A percentile compares a stretch with the other conserved stretches of the same genome.
These are phyloP conservation scores for Linderniella brevidens DNA, from an alignment of 257 asterid species.

Conservation along the genomic window DNA sequence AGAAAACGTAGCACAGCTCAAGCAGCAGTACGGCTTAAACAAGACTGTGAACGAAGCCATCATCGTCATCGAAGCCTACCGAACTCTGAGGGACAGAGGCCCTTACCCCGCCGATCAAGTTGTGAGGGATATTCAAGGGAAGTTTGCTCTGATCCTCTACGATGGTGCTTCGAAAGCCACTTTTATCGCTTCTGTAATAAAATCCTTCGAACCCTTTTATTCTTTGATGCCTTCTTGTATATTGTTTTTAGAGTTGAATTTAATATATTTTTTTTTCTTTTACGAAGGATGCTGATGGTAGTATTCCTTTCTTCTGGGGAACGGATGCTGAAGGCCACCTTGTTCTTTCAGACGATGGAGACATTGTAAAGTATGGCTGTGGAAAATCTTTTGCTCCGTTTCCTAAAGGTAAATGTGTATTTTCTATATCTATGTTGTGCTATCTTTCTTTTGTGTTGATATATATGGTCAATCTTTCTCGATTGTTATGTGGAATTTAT, in stretches of 20 bases:
- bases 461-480: too few relatives aligned
- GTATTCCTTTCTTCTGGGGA: constrained; percentile 85
- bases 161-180: constrained; percentile 44
- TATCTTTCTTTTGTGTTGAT: too few relatives aligned
- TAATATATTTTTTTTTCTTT: not conserved
- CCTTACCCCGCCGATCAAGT: constrained; percentile 95
- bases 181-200: constrained; percentile 52
- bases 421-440: too few relatives aligned
- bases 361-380: constrained; percentile 75
- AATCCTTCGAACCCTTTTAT: not conserved
- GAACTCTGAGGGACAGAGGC: constrained; percentile 91
- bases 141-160: constrained; percentile 59
- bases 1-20: constrained; percentile 72
- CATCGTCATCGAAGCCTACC: constrained; percentile 81
- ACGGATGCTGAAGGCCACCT: constrained; percentile 75
- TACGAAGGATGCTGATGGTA: constrained; percentile 56
- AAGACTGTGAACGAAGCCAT: constrained; percentile 78
- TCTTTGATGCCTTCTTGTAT: not conserved
- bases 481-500: too few relatives aligned
- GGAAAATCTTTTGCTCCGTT: constrained; percentile 83
- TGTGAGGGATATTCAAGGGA: constrained; percentile 76
- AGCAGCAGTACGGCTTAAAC: constrained; percentile 86
- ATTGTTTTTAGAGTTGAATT: not conserved
- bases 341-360: constrained; percentile 61
- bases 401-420: constrained; percentile 52